phyloP scores from a whole-genome alignment of 139 green algal species.

The Spirogloea muscicola region DNA sequence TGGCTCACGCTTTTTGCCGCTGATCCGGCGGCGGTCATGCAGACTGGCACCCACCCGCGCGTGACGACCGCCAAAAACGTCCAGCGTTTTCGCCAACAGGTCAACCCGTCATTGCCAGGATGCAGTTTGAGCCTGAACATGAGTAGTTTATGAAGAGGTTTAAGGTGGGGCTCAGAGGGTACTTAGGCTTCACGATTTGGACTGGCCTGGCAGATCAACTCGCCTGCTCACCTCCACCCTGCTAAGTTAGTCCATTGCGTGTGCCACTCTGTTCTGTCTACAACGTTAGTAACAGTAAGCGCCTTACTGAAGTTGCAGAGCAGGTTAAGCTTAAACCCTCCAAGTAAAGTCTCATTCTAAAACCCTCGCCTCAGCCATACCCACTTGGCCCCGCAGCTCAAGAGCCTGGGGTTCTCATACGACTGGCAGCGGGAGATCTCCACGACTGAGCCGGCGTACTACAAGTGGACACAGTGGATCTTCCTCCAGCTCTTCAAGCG shows the following conservation, averaged over 20 bases:
- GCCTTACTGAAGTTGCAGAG: too few relatives aligned
- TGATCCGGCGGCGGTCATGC: not conserved
- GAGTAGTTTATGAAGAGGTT: not conserved
- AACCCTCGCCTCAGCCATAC: too few relatives aligned
- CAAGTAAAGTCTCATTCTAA: too few relatives aligned
- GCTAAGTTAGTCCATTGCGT: not conserved
- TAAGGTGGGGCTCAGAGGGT: not conserved
- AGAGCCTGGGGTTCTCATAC: conserved; percentile 91
- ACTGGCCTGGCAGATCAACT: not conserved
- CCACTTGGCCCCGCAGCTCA: too few relatives aligned
- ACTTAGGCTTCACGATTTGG: not conserved
- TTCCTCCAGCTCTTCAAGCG: conserved; percentile 92
- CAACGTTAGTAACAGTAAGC: too few relatives aligned
- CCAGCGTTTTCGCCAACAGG: not conserved
- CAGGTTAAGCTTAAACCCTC: too few relatives aligned
- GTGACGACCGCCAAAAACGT: not conserved
- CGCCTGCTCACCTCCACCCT: not conserved
- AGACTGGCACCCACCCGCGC: not conserved
- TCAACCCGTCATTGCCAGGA: not conserved
- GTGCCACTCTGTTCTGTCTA: too few relatives aligned
- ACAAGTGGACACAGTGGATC: conserved; percentile 98
- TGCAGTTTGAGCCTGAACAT: not conserved
- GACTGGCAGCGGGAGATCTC: conserved; percentile 85
- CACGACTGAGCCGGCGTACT: conserved; percentile 87
- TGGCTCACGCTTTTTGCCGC: not conserved